Percentiles rank a stretch among this genome's conserved stretches.
phyloP scores from a whole-genome alignment of 805 yeast genomes.

The Ogataea angusta region DNA sequence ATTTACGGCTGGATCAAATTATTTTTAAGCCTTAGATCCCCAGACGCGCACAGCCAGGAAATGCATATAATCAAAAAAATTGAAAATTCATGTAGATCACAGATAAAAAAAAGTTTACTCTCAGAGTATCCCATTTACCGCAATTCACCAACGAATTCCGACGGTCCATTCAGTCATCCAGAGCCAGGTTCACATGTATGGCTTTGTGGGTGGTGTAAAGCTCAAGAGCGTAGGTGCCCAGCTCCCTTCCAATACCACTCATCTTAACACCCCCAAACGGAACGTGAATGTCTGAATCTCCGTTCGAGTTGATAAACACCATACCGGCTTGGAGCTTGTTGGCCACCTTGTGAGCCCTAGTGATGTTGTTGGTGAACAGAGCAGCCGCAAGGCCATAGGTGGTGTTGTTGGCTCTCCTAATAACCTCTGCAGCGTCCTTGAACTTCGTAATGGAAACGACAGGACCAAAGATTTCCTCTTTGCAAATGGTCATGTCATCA shows the following conservation, averaged over 20 bases:
- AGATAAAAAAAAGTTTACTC: not conserved
- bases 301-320: conserved; percentile 59
- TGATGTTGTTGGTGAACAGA: conserved; percentile 60
- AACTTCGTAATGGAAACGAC: conserved; percentile 70
- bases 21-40: not conserved
- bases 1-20: conserved; percentile 1
- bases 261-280: conserved; percentile 72
- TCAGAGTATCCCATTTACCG: not conserved
- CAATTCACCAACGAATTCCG: not conserved
- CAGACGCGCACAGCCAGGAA: not conserved
- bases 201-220: conserved; percentile 66
- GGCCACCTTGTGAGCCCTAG: conserved; percentile 61
- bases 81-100: too few species aligned
- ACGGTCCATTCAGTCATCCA: conserved; percentile 4
- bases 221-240: conserved; percentile 62
- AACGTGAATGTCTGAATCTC: conserved; percentile 51
- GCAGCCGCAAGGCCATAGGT: conserved; percentile 80
- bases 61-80: too few species aligned
- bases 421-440: conserved; percentile 60
- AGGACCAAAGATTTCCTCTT: conserved; percentile 80
- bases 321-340: conserved; percentile 64
- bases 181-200: conserved; percentile 60
- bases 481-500: conserved; percentile 60
- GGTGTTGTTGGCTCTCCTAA: conserved; percentile 62
- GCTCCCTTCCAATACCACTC: conserved; percentile 66